phyloP scores from a whole-genome alignment of 345 rosid species.

The Ceriops decandra region DNA sequence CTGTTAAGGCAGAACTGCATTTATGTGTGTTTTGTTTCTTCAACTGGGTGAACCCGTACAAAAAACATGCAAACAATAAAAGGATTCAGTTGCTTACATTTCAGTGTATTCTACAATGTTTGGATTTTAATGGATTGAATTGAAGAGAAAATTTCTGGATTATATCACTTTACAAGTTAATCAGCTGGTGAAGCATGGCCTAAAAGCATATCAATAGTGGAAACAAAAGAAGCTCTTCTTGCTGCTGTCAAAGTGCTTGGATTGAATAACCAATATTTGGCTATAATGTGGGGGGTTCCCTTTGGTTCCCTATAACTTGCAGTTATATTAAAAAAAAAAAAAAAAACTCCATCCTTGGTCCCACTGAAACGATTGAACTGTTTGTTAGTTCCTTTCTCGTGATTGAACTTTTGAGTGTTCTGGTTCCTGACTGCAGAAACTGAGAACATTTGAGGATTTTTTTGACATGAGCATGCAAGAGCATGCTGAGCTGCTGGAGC shows the following conservation, averaged over 20 bases:
- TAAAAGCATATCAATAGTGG: too few species aligned
- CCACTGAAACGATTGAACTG: not conserved
- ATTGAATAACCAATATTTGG: not conserved
- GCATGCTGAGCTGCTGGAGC: slow-evolving; percentile 70
- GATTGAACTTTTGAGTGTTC: not conserved
- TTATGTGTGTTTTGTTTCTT: not conserved
- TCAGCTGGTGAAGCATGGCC: not conserved
- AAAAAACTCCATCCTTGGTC: not conserved
- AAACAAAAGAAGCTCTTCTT: too few species aligned
- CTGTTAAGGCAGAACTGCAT: not conserved
- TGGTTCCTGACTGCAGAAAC: slow-evolving; percentile 56
- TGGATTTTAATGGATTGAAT: too few species aligned
- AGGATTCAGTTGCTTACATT: too few species aligned
- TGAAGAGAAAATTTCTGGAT: not conserved
- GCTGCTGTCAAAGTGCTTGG: too few species aligned
- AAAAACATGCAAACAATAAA: not conserved
- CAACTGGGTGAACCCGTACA: not conserved
- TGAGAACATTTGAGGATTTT: slow-evolving; percentile 79
- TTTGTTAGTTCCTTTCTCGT: not conserved
- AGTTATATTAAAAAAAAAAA: not conserved
- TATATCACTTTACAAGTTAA: not conserved
- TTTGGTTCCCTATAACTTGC: not conserved
- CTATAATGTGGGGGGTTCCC: not conserved
- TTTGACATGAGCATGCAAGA: slow-evolving; percentile 61
- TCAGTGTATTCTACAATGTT: too few species aligned